Evolutionary conservation across 2,329 filamentous ascomycete genomes (phyloP), one percentile per base, ranked within the genome.

Genomic region (Xylariaceae sp.): DNA sequence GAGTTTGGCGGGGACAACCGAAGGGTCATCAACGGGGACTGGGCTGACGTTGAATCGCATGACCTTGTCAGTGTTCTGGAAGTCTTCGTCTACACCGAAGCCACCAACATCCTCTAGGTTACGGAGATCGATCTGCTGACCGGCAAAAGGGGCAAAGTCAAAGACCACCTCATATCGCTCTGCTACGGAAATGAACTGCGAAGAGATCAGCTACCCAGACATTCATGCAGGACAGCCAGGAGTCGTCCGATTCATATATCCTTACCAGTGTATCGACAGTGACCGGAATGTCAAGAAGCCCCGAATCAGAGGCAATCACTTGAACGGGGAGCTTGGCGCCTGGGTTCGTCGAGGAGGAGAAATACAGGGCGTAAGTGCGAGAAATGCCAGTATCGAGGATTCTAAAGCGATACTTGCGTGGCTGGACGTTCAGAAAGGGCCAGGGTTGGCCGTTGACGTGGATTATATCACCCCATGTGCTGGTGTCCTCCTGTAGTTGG

Each of bases 381-480:
- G 63, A 68, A 35, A 73, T 50, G n/a, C 68, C 63, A 9, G 68
- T 66, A 53, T 78, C 68, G 17, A 76, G 64, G 38, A 78, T 52
- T 2, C 75, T 62, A 48, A 80, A 68, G 14, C 74, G 71, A 55
- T 80, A 79, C 54, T 78, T 79, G 52, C 75, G 68, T 5, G 73
- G 74, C 55, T 80, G 70, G 3, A 78, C 74, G n/a, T 68, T 64
- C 8, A 76, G 48, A 46, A 65, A 78, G 3, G 76, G 76, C 75
- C 75, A 80, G 3, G 75, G 75, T 44, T 74, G 68, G 2, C 70
- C 71, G 48, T 79, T 78, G 39, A 78, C 74, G 31, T 77, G 67
- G 35, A 78, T 74, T 2, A 74, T 59, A 49, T 79, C 75, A 26
- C 75, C 75, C 50, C 67, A 76, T n/a, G 76, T 60, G 44, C 66